Base-by-base conservation (phyloP, 192 early-diverging fungal species). In the Backusella circina region DNA sequence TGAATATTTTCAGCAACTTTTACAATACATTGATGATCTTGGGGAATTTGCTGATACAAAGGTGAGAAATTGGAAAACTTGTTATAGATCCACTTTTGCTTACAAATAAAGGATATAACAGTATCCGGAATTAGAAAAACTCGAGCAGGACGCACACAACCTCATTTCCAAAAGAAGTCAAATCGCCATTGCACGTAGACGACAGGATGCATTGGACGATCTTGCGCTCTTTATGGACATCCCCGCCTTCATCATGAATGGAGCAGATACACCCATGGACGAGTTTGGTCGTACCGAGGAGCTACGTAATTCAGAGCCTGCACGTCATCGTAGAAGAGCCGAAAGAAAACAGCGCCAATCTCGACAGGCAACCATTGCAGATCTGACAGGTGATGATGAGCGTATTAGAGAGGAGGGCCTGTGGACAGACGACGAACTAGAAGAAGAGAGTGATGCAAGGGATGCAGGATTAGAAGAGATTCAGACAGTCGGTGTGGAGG, bases 1-100 rank as follows among this genome's bases (percentile, higher is more conserved):
- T 70, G 85, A 80, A 16, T 89, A 88, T 70, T 89, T 84, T 68
- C 86, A 88, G 35, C 80, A 85, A 35, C 67, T 88, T 9, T 79
- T 77, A 32, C 77, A 80, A 1, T 87, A 80, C 67, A 79, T 85
- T 30, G 78, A 84, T 9, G 82, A 88, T 70, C 70, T 89, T 51
- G 86, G 80, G 1, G 84, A 85, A 23, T 86, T 89, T 54, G 80
- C 88, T 35, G 88, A 89, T 72, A 83, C 79, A 64, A 89, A 89
- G 75, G 84, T 86, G 70, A 67, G 50, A 37, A 57, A 30, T 9
- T 32, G 32, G 5, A n/a, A 57, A 72, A 26, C 15, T 30, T 57
- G 9, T 54, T 47, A 41, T 28, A 39, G 74, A 68, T 61, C 1
- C 41, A 32, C 30, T 16, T 23, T 69, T 70, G 30, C 41, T 31